Evolutionary conservation across 1,284 basidiomycete species (phyloP), one percentile per base, ranked within the genome.

Genomic region (Termitomyces sp.): DNA sequence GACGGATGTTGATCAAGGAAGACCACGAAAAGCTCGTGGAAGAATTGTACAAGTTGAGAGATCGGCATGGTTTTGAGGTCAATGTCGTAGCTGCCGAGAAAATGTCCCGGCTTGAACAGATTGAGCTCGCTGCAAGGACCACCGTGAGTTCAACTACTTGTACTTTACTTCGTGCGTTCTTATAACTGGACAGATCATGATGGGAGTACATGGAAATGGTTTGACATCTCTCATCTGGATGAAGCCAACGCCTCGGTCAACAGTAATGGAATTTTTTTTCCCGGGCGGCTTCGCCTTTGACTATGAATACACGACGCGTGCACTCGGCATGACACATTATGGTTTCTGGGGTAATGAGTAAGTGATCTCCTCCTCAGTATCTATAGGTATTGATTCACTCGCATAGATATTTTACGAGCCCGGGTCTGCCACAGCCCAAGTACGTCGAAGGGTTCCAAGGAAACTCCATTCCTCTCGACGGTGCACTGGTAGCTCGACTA

Each of bases 191-290:
- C 55, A 92, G 88, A 87, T 93, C 62, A 80, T 93, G 81, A 85
- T 92, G 80, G 90, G 91, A 55, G 85, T 94, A 15, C 92, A 94
- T 64, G 92, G 92, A 8, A 92, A 93, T 66, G 92, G 90, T 42
- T 69, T 94, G 36, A 92, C 92, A 0, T 81, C 88, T 10, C 73
- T 92, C 1, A 66, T 94, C 5, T 94, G 90, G 91, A 92, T 94
- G 90, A 83, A 85, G 28, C 88, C 89, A 1, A 80, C 79, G 1
- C 81, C 81, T 9, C 75, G 83, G 15, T 78, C 86, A 17, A 91
- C 89, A 0, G 88, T 93, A 45, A 92, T 94, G 71, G 92, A 95
- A 65, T 92, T 94, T 69, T 93, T 94, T 72, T 92, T 74, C 68
- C 90, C 92, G 2, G 78, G 79, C 28, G 92, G 92, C 2, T 94